Evolutionary conservation across 2,329 filamentous ascomycete genomes (phyloP).

Genomic region (Fusarium begoniae): DNA sequence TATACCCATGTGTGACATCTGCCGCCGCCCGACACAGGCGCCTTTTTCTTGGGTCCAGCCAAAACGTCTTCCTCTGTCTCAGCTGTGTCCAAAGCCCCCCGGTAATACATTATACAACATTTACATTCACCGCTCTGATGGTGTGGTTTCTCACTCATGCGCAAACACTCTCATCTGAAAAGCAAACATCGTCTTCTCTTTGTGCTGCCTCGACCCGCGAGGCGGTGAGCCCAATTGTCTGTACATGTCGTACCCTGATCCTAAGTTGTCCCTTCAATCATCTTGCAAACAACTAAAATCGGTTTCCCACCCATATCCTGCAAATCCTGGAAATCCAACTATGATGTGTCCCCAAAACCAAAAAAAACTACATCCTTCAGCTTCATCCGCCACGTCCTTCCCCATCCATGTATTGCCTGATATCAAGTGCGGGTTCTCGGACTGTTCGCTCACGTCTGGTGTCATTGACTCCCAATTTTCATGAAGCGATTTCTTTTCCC

Average conservation of each 20-base stretch:
- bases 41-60: conserved; percentile 19
- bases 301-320: conserved; percentile 27
- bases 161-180: background rate
- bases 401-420: conserved; percentile 53
- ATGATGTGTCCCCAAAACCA: conserved; percentile 11
- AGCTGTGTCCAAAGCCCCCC: background rate
- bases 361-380: conserved; percentile 10
- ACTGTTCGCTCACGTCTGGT: conserved; percentile 50
- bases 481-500: conserved; percentile 45
- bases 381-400: conserved; percentile 30
- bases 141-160: background rate
- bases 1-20: background rate
- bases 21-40: conserved; percentile 10
- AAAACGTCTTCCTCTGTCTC: conserved; percentile 6
- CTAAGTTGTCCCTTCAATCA: conserved; percentile 22
- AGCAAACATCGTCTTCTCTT: conserved; percentile 19
- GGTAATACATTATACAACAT: conserved; percentile 29
- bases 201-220: conserved; percentile 33
- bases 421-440: conserved; percentile 45
- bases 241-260: conserved; percentile 30
- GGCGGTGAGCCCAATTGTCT: conserved; percentile 29
- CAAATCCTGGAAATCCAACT: conserved; percentile 32
- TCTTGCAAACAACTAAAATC: conserved; percentile 30
- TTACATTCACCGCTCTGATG: conserved; percentile 27
- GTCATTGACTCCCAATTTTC: conserved; percentile 51